Base-by-base conservation (phyloP, 2,329 filamentous ascomycete genomes). In the Albifimbria verrucaria region DNA sequence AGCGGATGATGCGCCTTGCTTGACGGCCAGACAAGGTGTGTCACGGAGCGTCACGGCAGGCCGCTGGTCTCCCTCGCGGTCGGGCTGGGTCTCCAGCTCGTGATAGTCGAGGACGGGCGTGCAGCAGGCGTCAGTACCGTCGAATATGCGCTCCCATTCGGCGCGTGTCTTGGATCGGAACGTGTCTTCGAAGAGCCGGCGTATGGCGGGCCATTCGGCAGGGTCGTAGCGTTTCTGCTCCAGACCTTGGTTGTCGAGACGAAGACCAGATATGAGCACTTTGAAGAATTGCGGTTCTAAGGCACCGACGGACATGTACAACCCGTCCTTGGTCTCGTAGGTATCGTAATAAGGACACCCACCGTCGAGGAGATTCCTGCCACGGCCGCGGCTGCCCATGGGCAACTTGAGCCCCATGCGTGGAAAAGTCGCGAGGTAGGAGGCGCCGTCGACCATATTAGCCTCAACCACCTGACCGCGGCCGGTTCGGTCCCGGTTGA, bases 401-500 rank as follows among this genome's bases (percentile, higher is more conserved):
- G 81, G 78, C 7, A 77, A 85, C 65, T 87, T 86, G 56, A 79
- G 76, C 24, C 78, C 77, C 55, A 95, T 75, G 28, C 93, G 79
- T 49, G 89, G 87, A 72, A 93, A 93, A 0, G 86, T 88, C 2
- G 87, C 86, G 23, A 97, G 74, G 69, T 93, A 93, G 32, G 85
- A 82, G 21, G 82, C 83, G 9, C 93, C 93, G 72, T 97, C 93
- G 12, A 97, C 93, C 93, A 97, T 97, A 70, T 96, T 97, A 17
- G 90, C 90, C 73, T 97, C 91, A 9, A 97, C 92, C 12, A 97
- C 87, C 72, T 97, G 93, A 0, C 93, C 93, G 2, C 73, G 74
- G 0, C 90, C 90, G 0, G 77, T 85, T 43, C 70, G 73, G 48
- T 78, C 74, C 28, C 91, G 77, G 15, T 84, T 79, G 10, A 95